Evolutionary conservation across 768 basidiomycete genomes (phyloP).

Genomic region (Myochromella boudieri): DNA sequence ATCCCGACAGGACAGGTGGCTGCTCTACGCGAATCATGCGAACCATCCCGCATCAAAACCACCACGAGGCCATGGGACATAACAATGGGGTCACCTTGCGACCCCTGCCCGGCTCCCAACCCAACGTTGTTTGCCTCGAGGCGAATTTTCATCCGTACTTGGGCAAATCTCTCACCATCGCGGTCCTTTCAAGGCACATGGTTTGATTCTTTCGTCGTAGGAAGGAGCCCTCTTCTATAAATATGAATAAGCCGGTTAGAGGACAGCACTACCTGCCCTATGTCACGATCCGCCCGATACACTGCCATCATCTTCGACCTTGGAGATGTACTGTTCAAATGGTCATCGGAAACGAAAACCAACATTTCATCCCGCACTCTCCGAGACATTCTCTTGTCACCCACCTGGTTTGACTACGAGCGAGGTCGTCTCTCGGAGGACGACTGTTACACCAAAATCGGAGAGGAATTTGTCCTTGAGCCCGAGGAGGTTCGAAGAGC

Average conservation of each 20-base stretch:
- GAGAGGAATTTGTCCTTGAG: slow-evolving; percentile 36
- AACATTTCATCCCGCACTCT: slow-evolving; percentile 40
- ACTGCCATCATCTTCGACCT: slow-evolving; percentile 51
- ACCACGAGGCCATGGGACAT: slow-evolving; percentile 14
- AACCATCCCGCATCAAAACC: slow-evolving; percentile 4
- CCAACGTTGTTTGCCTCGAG: slow-evolving; percentile 18
- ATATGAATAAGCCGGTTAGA: slow-evolving; percentile 1
- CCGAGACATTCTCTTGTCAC: slow-evolving; percentile 39
- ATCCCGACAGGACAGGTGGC: slow-evolving; percentile 1
- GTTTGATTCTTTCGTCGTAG: slow-evolving; percentile 4
- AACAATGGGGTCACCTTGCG: slow-evolving; percentile 6
- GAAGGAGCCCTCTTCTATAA: slow-evolving; percentile 9
- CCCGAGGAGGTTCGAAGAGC: slow-evolving; percentile 41
- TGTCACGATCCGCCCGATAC: slow-evolving; percentile 16
- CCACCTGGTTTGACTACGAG: slow-evolving; percentile 57
- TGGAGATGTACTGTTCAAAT: slow-evolving; percentile 56
- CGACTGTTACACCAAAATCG: slow-evolving; percentile 42
- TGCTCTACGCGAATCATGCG: neutral
- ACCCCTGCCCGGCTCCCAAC: slow-evolving; percentile 11
- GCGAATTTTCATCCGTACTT: slow-evolving; percentile 15
- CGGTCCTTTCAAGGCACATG: slow-evolving; percentile 18
- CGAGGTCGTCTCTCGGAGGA: slow-evolving; percentile 42
- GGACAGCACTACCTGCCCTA: neutral
- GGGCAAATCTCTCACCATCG: slow-evolving; percentile 12
- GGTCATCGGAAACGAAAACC: slow-evolving; percentile 48